A percentile compares a stretch with the other conserved stretches of the same genome.
Conservation (phyloP, 2,329 filamentous ascomycete genomes). For the Anisogramma anomala region DNA sequence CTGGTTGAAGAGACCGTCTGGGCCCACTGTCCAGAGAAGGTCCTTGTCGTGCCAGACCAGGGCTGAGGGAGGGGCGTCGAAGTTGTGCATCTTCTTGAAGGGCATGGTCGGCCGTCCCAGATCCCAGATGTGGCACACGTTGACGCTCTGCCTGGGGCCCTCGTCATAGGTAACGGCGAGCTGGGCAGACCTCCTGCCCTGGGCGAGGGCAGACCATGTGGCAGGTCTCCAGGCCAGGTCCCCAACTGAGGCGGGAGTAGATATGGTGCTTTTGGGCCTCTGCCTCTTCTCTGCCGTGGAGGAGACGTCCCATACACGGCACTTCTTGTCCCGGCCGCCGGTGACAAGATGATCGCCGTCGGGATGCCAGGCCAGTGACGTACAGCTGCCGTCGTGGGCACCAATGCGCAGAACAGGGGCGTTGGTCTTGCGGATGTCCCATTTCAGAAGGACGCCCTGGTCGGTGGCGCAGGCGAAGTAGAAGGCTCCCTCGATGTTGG, state of each 20-base stretch:
- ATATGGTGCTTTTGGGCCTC: slow-evolving; percentile 51
- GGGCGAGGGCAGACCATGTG: slow-evolving; percentile 52
- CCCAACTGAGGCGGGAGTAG: slow-evolving; percentile 48
- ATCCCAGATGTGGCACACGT: slow-evolving; percentile 55
- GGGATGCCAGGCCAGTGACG: slow-evolving; percentile 54
- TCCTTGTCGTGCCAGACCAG: slow-evolving; percentile 55
- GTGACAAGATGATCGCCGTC: slow-evolving; percentile 56
- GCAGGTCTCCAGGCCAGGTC: slow-evolving; percentile 52
- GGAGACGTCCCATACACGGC: slow-evolving; percentile 55
- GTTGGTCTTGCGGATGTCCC: slow-evolving; percentile 46
- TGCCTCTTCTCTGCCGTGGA: slow-evolving; percentile 49
- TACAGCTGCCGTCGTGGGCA: slow-evolving; percentile 49
- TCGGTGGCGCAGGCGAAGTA: slow-evolving; percentile 55
- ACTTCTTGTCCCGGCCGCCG: slow-evolving; percentile 48
- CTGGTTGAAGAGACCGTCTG: slow-evolving; percentile 51
- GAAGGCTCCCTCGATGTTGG: slow-evolving; percentile 40
- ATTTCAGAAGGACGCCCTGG: slow-evolving; percentile 49
- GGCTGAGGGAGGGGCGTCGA: slow-evolving; percentile 44
- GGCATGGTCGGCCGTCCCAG: slow-evolving; percentile 55
- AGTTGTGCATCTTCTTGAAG: slow-evolving; percentile 53
- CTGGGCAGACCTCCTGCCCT: slow-evolving; percentile 48
- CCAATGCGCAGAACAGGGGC: slow-evolving; percentile 47
- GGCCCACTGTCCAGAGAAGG: slow-evolving; percentile 53
- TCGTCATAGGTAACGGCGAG: slow-evolving; percentile 53
- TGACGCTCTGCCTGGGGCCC: slow-evolving; percentile 42